These are phyloP conservation scores for Sporisorium exsertum DNA, from an alignment of 1,284 basidiomycete genomes.

Conservation along the genomic window DNA sequence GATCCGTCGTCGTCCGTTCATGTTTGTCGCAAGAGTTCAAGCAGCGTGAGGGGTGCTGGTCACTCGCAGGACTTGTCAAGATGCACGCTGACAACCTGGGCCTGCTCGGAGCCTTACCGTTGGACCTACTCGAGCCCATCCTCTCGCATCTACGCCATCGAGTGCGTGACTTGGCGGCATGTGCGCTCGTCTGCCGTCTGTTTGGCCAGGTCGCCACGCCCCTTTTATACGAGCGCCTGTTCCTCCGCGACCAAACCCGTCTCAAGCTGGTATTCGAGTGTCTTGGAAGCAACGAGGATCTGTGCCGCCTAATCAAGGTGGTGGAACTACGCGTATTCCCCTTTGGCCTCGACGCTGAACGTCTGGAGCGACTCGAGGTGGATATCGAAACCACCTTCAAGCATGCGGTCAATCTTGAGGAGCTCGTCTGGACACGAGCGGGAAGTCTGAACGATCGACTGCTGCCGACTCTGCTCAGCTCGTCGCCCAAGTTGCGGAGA, in stretches of 20 bases:
- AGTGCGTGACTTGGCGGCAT: constrained; percentile 56
- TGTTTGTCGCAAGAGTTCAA: not conserved
- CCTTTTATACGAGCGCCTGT: constrained; percentile 61
- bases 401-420: constrained; percentile 43
- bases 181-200: constrained; percentile 41
- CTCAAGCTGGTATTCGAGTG: constrained; percentile 58
- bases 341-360: constrained; percentile 61
- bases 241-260: constrained; percentile 61
- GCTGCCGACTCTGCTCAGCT: constrained; percentile 43
- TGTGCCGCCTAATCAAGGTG: constrained; percentile 51
- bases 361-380: constrained; percentile 58
- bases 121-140: constrained; percentile 56
- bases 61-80: not conserved
- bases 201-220: constrained; percentile 52
- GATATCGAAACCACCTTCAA: constrained; percentile 47
- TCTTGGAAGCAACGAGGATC: constrained; percentile 38
- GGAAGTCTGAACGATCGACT: constrained; percentile 64
- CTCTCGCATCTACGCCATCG: constrained; percentile 54
- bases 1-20: not conserved
- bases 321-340: constrained; percentile 65
- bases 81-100: constrained; percentile 16
- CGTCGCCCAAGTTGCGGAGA: constrained; percentile 31
- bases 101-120: constrained; percentile 46
- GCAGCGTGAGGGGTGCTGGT: constrained; percentile 17
- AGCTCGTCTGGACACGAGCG: constrained; percentile 64